Evolutionary conservation across 2,329 filamentous ascomycete species (phyloP), one percentile per base, ranked within the genome.

Genomic region (Ophiocordyceps camponoti-rufipedis): DNA sequence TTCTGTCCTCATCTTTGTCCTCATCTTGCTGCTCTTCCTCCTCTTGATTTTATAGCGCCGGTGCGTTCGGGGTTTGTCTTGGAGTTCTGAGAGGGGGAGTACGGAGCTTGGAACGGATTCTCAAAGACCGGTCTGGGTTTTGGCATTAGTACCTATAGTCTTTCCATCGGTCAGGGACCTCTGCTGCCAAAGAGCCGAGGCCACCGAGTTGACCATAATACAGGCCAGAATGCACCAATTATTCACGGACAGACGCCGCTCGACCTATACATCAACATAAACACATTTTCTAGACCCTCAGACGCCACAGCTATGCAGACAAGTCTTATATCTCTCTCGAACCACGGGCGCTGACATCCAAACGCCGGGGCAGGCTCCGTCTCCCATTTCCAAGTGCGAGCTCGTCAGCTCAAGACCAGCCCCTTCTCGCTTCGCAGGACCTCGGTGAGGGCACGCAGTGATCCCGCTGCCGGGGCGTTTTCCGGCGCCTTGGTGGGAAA

Each of bases 1-100:
- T 54, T 85, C 71, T 5, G 67, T 93, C 18, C 71, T 96, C 54
- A 94, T 96, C 49, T 77, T 91, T 50, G 84, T 94, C 35, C 69
- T 96, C 52, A 85, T 96, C 48, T 65, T 98, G 28, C 65, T 98
- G 55, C 69, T 98, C 56, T 75, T 96, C 50, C 66, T 98, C 53
- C 68, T 96, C 41, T 56, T 83, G 54, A 62, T 82, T 42, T 56
- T 82, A 53, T 82, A 62, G 45, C 44, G 14, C 43, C 9, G 5
- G 14, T 16, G n/a, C 39, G 33, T 16, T 39, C 13, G 13, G 16
- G 18, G 16, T 16, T 18, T 39, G 35, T n/a, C n/a, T n/a, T 39
- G n/a, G 35, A 39, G 16, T 39, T 39, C 6, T 18, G 18, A 10
- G 1, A 14, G 2, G 35, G 35, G 35, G 35, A n/a, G 35, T n/a